Percentiles rank a stretch among this genome's conserved stretches.
These are phyloP conservation scores for Botryotinia globosa DNA, from an alignment of 2,329 filamentous ascomycete genomes.

Conservation along the genomic window DNA sequence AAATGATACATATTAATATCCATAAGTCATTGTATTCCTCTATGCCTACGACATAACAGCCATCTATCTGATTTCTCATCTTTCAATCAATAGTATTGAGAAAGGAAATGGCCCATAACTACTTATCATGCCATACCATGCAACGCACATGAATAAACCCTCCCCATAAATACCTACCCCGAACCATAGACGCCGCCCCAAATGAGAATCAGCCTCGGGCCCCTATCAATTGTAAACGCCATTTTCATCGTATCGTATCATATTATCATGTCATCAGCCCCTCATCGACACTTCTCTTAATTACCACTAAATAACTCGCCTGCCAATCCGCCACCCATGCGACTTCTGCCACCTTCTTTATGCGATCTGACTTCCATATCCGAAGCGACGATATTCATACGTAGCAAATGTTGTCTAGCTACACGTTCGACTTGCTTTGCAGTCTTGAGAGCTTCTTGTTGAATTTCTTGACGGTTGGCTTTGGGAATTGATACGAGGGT, in stretches of 20 bases:
- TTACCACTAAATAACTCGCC: slow-evolving; percentile 13
- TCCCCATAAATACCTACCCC: neutral
- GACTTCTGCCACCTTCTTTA: slow-evolving; percentile 18
- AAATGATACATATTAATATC: neutral
- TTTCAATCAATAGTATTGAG: neutral
- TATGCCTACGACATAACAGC: neutral
- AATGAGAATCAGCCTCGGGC: neutral
- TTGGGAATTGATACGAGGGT: slow-evolving; percentile 70
- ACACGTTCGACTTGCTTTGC: slow-evolving; percentile 71
- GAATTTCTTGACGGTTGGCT: slow-evolving; percentile 66
- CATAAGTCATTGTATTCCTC: neutral
- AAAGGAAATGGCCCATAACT: neutral
- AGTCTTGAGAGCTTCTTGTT: slow-evolving; percentile 64
- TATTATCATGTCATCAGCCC: neutral
- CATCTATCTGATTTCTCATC: neutral
- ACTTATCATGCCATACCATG: neutral
- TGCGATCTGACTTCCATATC: slow-evolving; percentile 62
- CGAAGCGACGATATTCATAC: slow-evolving; percentile 71
- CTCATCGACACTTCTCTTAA: neutral
- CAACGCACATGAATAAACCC: neutral
- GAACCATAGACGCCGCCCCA: slow-evolving; percentile 11
- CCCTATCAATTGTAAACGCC: slow-evolving; percentile 5
- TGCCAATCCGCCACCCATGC: neutral
- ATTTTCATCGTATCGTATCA: neutral
- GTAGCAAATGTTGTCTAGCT: slow-evolving; percentile 71